These are phyloP conservation scores for Lolium multiflorum DNA, from an alignment of 176 grass and related monocot genomes.

Conservation along the genomic window DNA sequence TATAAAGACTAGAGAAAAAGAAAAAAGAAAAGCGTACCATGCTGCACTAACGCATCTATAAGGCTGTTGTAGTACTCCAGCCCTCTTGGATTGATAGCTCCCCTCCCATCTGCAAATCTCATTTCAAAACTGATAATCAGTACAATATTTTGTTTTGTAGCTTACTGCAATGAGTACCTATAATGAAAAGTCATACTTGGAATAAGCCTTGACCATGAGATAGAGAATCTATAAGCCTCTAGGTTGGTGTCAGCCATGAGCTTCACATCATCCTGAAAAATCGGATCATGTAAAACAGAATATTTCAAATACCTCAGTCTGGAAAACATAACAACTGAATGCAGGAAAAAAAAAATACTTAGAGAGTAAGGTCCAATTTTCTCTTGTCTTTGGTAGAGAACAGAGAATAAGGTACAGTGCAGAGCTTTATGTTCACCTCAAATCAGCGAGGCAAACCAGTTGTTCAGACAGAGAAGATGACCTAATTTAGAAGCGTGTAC, in stretches of 20 bases:
- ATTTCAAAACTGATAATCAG: background rate
- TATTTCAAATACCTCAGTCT: background rate
- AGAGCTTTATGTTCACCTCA: no score
- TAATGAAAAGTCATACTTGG: conserved; percentile 43
- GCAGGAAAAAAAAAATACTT: background rate
- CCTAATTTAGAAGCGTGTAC: background rate
- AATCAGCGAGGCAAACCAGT: no score
- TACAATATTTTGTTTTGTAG: no score
- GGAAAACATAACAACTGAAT: background rate
- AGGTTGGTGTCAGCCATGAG: conserved; percentile 59
- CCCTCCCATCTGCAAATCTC: conserved; percentile 59
- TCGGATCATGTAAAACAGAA: background rate
- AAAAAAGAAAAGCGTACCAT: conserved; percentile 38
- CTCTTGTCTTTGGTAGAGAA: background rate
- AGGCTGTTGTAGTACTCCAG: conserved; percentile 70
- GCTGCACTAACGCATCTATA: conserved; percentile 63
- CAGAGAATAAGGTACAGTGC: background rate
- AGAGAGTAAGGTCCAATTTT: background rate
- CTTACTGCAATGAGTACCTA: no score
- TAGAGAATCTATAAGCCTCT: conserved; percentile 81
- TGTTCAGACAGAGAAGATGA: background rate
- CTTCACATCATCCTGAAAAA: conserved; percentile 67
- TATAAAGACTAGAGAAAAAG: background rate
- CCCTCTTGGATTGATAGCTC: conserved; percentile 66
- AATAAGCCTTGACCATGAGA: conserved; percentile 80